Evolutionary conservation across 139 green algal species (phyloP).

Genomic region (Auxenochlorella pyrenoidosa): DNA sequence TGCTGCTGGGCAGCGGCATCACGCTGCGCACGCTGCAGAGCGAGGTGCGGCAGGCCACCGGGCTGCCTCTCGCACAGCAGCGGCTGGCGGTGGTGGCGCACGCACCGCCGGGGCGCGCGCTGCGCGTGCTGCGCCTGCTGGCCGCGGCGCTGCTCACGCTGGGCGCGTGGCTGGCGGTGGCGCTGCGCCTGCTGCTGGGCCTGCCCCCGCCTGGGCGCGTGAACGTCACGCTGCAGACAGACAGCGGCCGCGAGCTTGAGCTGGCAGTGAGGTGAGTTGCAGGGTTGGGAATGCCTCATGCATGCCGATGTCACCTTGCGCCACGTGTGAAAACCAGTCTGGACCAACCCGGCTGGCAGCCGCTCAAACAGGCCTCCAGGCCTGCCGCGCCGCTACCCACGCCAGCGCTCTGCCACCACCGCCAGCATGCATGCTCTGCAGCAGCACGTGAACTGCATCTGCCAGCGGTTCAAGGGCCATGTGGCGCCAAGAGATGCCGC

Average conservation of each 20-base stretch:
- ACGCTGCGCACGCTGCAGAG: neutral
- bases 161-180: neutral
- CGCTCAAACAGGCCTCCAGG: too few species aligned
- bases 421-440: too few species aligned
- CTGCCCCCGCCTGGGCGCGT: neutral
- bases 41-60: neutral
- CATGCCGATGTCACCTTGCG: too few species aligned
- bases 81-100: neutral
- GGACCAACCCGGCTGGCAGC: too few species aligned
- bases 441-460: too few species aligned
- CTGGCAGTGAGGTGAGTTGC: neutral
- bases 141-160: neutral
- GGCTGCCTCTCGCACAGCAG: neutral
- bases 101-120: neutral
- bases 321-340: too few species aligned
- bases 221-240: neutral
- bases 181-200: neutral
- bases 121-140: slow-evolving; percentile 15
- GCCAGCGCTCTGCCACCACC: too few species aligned
- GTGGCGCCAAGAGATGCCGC: too few species aligned
- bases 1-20: slow-evolving; percentile 4
- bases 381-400: too few species aligned
- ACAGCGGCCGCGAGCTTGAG: slow-evolving; percentile 8
- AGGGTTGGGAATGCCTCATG: too few species aligned
- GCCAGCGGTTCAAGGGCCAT: too few species aligned